Base-by-base conservation (phyloP, 768 basidiomycete genomes). In the Lepiota venenata region DNA sequence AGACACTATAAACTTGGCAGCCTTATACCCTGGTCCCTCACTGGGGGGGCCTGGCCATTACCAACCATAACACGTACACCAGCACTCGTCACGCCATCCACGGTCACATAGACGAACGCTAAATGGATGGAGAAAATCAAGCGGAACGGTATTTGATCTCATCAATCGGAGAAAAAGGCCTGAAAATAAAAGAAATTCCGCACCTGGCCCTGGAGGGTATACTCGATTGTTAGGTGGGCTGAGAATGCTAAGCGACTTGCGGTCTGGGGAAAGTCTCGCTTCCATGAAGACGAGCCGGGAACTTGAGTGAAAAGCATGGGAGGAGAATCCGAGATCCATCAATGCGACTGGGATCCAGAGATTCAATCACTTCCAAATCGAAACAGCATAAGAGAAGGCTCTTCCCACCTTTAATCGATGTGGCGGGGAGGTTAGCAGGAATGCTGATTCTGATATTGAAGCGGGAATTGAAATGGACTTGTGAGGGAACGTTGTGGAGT, bases 311-410 rank as follows among this genome's bases (percentile, higher is more conserved):
- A 73, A 66, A 1, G 67, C 73, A 52, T 75, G 74, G 0, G 75
- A 71, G 2, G 71, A 70, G 54, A 75, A 75, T 0, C 74, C 72
- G 16, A 74, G 64, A 56, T 77, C 74, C 60, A 72, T 71, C 9
- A 76, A 57, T 8, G 68, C 65, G 18, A 74, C 73, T 75, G 45
- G 14, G 22, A 50, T 18, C 8, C 27, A 42, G 4, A n/a, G n/a
- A 10, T 10, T n/a, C n/a, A n/a, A 18, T 35, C 6, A 9, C 20
- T 10, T 47, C 35, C 27, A 32, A n/a, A 16, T 12, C 46, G 27
- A 47, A 8, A 22, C 29, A 14, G 14, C 12, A 29, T 27, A 14
- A 29, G 32, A 18, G 22, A 14, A 3, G n/a, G 27, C 27, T 20
- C 21, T 21, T 11, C 58, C 39, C 50, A 72, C 73, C 71, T 61